These are phyloP conservation scores for Lepidium didymum DNA, from an alignment of 345 rosid genomes.

Conservation along the genomic window DNA sequence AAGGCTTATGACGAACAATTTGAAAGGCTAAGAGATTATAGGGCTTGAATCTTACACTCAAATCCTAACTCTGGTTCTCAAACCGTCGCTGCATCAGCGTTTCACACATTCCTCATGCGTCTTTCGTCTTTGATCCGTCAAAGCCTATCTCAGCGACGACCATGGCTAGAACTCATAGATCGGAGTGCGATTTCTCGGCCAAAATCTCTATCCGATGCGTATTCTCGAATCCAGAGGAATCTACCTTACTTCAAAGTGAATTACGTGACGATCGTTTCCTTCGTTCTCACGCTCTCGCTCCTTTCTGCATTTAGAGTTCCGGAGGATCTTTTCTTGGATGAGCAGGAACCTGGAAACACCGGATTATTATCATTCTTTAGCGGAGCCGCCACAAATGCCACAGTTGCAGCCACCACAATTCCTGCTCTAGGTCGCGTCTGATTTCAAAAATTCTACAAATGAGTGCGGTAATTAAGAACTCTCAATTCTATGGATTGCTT, in stretches of 20 bases:
- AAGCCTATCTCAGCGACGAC: conserved; percentile 67
- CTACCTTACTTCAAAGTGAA: conserved; percentile 65
- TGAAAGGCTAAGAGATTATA: too few species aligned
- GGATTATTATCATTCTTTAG: conserved; percentile 66
- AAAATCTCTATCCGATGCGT: conserved; percentile 53
- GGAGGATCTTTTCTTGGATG: conserved; percentile 77
- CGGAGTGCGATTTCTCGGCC: conserved; percentile 53
- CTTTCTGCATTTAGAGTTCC: conserved; percentile 72
- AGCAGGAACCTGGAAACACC: conserved; percentile 50
- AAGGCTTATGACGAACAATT: too few species aligned
- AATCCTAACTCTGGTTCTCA: conserved; percentile 27
- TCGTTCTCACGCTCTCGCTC: conserved; percentile 60
- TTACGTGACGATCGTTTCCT: conserved; percentile 48
- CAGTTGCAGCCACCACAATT: background rate
- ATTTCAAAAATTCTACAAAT: background rate
- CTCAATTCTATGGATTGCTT: background rate
- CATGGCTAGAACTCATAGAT: conserved; percentile 68
- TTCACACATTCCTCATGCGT: conserved; percentile 62
- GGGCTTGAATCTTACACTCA: too few species aligned
- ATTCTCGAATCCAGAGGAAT: conserved; percentile 60
- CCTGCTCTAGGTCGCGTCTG: conserved; percentile 40
- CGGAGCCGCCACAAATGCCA: conserved; percentile 47
- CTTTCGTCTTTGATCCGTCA: conserved; percentile 57
- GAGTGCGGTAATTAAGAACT: background rate
- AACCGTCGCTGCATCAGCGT: conserved; percentile 44